Conservation (phyloP, 2,329 filamentous ascomycete species). For the Podosphaera leucotricha region DNA sequence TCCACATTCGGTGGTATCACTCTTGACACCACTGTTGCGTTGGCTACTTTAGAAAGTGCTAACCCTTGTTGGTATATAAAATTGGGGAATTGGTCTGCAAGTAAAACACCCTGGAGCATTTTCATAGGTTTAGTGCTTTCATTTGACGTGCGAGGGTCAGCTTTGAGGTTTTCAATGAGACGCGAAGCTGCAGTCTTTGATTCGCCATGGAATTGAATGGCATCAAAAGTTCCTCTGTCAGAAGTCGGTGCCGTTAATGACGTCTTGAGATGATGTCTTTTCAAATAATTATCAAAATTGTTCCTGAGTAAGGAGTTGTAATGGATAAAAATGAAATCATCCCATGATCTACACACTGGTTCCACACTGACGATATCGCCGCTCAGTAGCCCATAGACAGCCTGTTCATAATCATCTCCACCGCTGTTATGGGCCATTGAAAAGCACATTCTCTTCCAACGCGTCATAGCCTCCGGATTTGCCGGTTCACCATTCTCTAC, state of each 20-base stretch:
- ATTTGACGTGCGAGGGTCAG: conserved; percentile 27
- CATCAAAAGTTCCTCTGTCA: conserved; percentile 39
- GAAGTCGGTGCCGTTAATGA: conserved; percentile 29
- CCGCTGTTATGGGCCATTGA: conserved; percentile 44
- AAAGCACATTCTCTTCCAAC: conserved; percentile 63
- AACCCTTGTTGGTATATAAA: conserved; percentile 36
- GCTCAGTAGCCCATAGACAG: conserved; percentile 74
- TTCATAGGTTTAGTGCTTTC: conserved; percentile 46
- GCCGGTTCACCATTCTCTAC: neutral
- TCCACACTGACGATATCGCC: conserved; percentile 63
- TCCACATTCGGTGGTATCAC: conserved; percentile 20
- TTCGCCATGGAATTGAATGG: conserved; percentile 36
- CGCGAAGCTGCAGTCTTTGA: conserved; percentile 27
- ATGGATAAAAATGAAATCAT: conserved; percentile 67
- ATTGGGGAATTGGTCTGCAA: conserved; percentile 35
- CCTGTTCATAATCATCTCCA: conserved; percentile 57
- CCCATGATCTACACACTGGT: conserved; percentile 54
- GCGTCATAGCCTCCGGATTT: conserved; percentile 16
- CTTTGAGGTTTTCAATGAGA: conserved; percentile 36
- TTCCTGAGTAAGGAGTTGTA: conserved; percentile 68
- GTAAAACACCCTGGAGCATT: conserved; percentile 51
- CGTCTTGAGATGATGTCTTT: conserved; percentile 28
- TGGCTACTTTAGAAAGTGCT: conserved; percentile 24
- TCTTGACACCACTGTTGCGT: conserved; percentile 20
- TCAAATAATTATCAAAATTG: conserved; percentile 53